Percentiles rank a stretch among this genome's conserved stretches.
Evolutionary conservation across 2,329 filamentous ascomycete genomes (phyloP).

Genomic region (Aspergillus hiratsukae): DNA sequence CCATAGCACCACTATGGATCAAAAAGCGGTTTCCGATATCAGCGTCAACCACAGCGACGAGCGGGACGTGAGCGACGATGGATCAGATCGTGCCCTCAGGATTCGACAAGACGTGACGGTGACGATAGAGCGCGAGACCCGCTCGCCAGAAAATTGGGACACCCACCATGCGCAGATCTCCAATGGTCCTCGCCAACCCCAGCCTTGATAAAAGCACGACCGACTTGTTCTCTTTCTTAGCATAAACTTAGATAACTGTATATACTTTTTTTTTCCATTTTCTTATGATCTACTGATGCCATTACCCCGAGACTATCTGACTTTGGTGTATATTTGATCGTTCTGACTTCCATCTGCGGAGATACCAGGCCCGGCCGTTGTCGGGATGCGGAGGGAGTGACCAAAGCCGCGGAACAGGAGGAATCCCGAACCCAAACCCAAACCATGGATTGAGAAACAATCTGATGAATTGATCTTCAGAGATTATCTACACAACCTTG

Average conservation of each 20-base stretch:
- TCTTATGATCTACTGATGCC: not conserved
- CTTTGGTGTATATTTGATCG: not conserved
- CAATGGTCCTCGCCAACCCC: not conserved
- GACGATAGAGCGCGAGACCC: slow-evolving; percentile 17
- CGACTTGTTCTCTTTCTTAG: not conserved
- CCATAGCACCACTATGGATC: slow-evolving; percentile 21
- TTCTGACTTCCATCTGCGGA: too few relatives aligned
- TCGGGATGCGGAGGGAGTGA: too few relatives aligned
- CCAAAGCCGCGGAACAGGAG: too few relatives aligned
- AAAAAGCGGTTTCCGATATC: slow-evolving; percentile 26
- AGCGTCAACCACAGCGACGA: slow-evolving; percentile 25
- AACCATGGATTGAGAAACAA: not conserved
- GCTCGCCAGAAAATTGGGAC: slow-evolving; percentile 10
- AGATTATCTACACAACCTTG: not conserved
- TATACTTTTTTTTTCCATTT: not conserved
- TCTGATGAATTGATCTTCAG: not conserved
- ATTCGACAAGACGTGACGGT: slow-evolving; percentile 40
- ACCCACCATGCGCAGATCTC: not conserved
- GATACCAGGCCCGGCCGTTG: too few relatives aligned
- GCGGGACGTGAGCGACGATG: slow-evolving; percentile 32
- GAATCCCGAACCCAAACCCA: too few relatives aligned
- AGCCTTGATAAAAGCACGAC: slow-evolving; percentile 7
- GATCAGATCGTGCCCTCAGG: slow-evolving; percentile 32
- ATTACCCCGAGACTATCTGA: not conserved
- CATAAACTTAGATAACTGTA: not conserved